phyloP scores from a whole-genome alignment of 75 land plant genomes.

The Pinus taeda region DNA sequence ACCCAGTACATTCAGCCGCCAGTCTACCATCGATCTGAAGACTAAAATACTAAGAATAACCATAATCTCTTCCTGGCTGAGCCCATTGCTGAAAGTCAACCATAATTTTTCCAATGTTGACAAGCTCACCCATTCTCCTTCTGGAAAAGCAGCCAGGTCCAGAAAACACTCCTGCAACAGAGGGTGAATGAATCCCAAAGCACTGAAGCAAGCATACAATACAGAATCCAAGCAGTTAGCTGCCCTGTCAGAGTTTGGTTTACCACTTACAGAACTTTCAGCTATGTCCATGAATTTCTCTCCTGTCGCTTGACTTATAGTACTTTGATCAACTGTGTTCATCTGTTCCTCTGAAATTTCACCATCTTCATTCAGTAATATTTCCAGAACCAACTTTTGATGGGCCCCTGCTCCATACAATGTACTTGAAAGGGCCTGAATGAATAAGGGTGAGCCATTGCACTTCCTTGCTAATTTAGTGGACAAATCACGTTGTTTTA shows the following conservation, averaged over 20 bases:
- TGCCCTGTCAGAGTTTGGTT: neutral
- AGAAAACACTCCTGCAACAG: conserved; percentile 19
- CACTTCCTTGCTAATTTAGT: conserved; percentile 1
- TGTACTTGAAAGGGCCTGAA: conserved; percentile 7
- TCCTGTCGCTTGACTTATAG: neutral
- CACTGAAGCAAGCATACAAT: conserved; percentile 1
- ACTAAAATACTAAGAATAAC: conserved; percentile 15
- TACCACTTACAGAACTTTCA: neutral
- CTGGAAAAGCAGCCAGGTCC: conserved; percentile 20
- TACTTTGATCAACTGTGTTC: neutral
- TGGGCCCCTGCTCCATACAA: neutral
- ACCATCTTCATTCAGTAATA: neutral
- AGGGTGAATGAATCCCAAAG: conserved; percentile 14
- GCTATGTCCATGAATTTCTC: neutral
- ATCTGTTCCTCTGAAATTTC: neutral
- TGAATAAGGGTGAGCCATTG: conserved; percentile 10
- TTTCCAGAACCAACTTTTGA: neutral
- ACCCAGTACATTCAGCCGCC: conserved; percentile 12
- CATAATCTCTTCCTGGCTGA: conserved; percentile 11
- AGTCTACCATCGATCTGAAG: conserved; percentile 16
- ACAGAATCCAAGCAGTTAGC: neutral
- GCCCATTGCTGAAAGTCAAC: conserved; percentile 12
- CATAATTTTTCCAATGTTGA: conserved; percentile 15
- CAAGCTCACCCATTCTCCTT: conserved; percentile 16
- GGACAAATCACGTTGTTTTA: neutral